Base-by-base conservation (phyloP, 805 yeast genomes). In the Helenozyma rhizophorensis region DNA sequence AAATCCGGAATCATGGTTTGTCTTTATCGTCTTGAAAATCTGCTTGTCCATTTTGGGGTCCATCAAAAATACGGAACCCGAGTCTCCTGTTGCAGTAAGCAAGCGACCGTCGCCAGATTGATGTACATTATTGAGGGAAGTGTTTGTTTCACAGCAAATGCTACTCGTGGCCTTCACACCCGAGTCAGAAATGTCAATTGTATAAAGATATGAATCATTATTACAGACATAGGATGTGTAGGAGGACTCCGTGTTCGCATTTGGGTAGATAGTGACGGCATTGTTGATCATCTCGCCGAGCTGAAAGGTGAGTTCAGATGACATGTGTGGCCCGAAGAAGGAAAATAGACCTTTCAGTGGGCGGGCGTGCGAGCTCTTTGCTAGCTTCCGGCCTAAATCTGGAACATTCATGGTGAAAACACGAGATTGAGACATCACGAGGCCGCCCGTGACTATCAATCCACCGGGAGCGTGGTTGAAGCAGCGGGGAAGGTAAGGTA, bases 211-310 rank as follows among this genome's bases (percentile, higher is more conserved):
- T 26, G 77, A 73, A 55, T 89, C 97, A 54, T 89, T 89, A 54
- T 88, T 89, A 57, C 96, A 88, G 14, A 85, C 75, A 39, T 76
- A 72, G 1, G 89, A 73, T 27, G 68, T 64, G 51, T 70, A 80
- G 25, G 68, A 65, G 9, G 62, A 54, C 15, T 43, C 27, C 4
- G 56, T 37, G 23, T 39, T 36, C n/a, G 33, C 35, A 24, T 38
- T 34, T 16, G 39, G 43, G 49, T 72, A 62, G 17, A 82, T 49
- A 0, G 78, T 60, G 18, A 87, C 94, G 30, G 85, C 76, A 56
- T 88, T 88, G 56, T 87, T 88, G 47, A 89, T 87, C 60, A 80
- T 76, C 21, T 83, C 83, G 0, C 97, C 96, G 33, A 87, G 60
- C 33, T 74, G 74, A 17, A 75, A 67, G 2, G 80, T 73, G 27